Percentiles rank a stretch among this genome's conserved stretches.
Conservation (phyloP, 1,284 basidiomycete genomes). For the Trichosporon sp. region DNA sequence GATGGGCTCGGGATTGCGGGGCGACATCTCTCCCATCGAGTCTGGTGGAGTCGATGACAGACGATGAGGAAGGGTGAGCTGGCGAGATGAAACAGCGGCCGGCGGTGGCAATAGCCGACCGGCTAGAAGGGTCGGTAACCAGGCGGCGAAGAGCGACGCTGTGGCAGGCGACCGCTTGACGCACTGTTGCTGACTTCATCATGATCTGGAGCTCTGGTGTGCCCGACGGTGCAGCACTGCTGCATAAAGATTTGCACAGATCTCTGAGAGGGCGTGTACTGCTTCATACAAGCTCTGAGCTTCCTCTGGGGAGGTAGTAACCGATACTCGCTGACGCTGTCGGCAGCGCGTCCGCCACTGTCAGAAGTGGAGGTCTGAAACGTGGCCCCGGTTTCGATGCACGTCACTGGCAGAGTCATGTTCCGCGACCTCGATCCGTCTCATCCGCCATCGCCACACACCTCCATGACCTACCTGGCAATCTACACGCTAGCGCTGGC, state of each 20-base stretch:
- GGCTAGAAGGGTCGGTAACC: not conserved
- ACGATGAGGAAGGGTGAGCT: not conserved
- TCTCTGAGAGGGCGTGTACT: too few relatives aligned
- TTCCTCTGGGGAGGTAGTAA: too few relatives aligned
- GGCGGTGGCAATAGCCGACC: constrained; percentile 1
- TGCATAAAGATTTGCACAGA: too few relatives aligned
- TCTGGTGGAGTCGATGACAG: not conserved
- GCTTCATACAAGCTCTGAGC: too few relatives aligned
- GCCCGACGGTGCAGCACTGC: not conserved
- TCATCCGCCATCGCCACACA: not conserved
- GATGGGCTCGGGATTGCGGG: constrained; percentile 26
- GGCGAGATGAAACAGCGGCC: not conserved
- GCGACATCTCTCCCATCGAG: constrained; percentile 8
- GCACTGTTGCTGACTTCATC: not conserved
- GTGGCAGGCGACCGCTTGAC: not conserved
- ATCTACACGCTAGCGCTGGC: constrained; percentile 34
- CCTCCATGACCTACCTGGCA: constrained; percentile 9
- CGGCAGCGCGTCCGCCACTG: not conserved
- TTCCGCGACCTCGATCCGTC: not conserved
- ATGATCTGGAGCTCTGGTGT: too few relatives aligned
- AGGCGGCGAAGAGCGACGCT: constrained; percentile 2
- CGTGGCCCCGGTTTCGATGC: not conserved
- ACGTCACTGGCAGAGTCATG: not conserved
- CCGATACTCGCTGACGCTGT: not conserved
- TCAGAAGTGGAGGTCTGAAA: constrained; percentile 1